Percentiles rank a stretch among this genome's conserved stretches.
Evolutionary conservation across 2,329 filamentous ascomycete genomes (phyloP).

Genomic region (Penicillium sp.): DNA sequence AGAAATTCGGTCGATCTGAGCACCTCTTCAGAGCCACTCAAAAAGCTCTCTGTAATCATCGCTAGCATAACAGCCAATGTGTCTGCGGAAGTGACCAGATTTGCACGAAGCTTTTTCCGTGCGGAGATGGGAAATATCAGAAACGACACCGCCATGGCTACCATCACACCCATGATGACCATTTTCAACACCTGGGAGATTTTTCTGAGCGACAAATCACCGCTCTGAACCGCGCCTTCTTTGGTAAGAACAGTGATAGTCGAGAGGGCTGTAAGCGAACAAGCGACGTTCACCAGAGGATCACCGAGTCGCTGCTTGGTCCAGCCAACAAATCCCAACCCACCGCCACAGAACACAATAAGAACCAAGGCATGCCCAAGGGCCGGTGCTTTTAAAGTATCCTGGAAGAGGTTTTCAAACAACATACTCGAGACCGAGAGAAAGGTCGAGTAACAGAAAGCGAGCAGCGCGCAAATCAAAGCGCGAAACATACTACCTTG

Average conservation of each 20-base stretch:
- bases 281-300: slow-evolving; percentile 80
- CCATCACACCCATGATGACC: slow-evolving; percentile 75
- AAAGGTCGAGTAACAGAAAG: slow-evolving; percentile 76
- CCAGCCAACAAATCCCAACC: slow-evolving; percentile 86
- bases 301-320: slow-evolving; percentile 78
- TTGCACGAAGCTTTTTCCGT: slow-evolving; percentile 71
- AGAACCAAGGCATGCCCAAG: slow-evolving; percentile 80
- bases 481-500: slow-evolving; percentile 90
- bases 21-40: slow-evolving; percentile 81
- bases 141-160: slow-evolving; percentile 75
- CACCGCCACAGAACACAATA: slow-evolving; percentile 81
- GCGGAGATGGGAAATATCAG: slow-evolving; percentile 79
- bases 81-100: slow-evolving; percentile 73
- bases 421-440: slow-evolving; percentile 85
- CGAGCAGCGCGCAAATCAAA: slow-evolving; percentile 73
- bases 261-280: slow-evolving; percentile 82
- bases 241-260: slow-evolving; percentile 91
- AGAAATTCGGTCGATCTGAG: slow-evolving; percentile 69
- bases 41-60: slow-evolving; percentile 79
- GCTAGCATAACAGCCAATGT: slow-evolving; percentile 80
- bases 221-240: slow-evolving; percentile 83
- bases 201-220: slow-evolving; percentile 79
- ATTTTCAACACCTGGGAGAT: slow-evolving; percentile 83
- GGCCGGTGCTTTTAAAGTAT: slow-evolving; percentile 65
- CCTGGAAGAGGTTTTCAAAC: slow-evolving; percentile 78